Base-by-base conservation (phyloP, 768 basidiomycete species). In the Rhodotorula sphaerocarpa region DNA sequence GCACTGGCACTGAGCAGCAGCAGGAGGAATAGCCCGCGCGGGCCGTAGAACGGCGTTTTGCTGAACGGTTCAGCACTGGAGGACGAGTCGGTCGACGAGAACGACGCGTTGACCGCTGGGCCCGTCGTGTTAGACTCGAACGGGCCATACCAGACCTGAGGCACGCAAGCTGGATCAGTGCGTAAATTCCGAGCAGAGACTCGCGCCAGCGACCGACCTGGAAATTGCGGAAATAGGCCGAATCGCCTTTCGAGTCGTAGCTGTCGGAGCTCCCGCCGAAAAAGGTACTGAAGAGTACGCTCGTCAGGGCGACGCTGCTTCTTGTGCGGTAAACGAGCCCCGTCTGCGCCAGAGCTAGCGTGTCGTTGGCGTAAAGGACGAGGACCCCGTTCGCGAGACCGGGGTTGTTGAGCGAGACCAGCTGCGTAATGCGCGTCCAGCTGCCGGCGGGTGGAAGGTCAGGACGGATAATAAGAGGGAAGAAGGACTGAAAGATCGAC, bases 381-480 rank as follows among this genome's bases (percentile, higher is more conserved):
- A 67, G 60, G 4, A 62, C 42, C 6, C 65, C 65, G 61, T 67
- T 67, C 14, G 60, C 61, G 36, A n/a, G 20, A 20, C 52, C 52
- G 4, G 61, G 60, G 3, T 57, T 67, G 50, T 62, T 62, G 53
- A 67, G 65, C 15, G 65, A 25, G 31, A 67, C 12, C 36, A 67
- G 65, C 25, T 67, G 60, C 0, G 60, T 59, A 48, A 67, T 52
- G n/a, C 60, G 61, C 6, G 61, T 62, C 65, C 65, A 67, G 18
- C 65, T 66, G 59, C 5, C 12, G 27, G 31, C 1, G 21, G 21
- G 12, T 27, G 12, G 18, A 11, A 27, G 5, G 39, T 41, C 41
- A 34, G 31, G 23, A n/a, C n/a, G n/a, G n/a, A n/a, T n/a, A n/a
- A n/a, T n/a, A n/a, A 46, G 30, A 15, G 4, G n/a, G 27, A 10